These are phyloP conservation scores for Cercospora janseana DNA, from an alignment of 2,329 filamentous ascomycete genomes.

Conservation along the genomic window DNA sequence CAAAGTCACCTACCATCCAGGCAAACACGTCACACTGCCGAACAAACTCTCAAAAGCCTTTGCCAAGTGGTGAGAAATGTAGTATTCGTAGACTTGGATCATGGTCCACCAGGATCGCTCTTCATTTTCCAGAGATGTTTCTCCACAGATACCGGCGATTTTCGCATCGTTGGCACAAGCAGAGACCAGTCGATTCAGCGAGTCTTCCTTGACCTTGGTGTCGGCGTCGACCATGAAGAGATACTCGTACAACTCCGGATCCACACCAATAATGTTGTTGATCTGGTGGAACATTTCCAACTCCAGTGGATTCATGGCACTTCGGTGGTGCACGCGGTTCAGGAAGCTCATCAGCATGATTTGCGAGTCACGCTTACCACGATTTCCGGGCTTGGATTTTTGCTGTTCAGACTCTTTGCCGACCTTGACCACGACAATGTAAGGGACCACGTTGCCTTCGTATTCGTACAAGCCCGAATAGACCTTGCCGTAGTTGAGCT, in stretches of 20 bases:
- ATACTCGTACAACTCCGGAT: constrained; percentile 96
- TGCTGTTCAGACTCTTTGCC: constrained; percentile 92
- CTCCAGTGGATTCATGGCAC: constrained; percentile 92
- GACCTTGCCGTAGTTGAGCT: constrained; percentile 97
- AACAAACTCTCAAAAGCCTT: constrained; percentile 98
- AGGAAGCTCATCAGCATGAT: constrained; percentile 95
- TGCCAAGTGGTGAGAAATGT: constrained; percentile 93
- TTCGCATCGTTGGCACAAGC: constrained; percentile 91
- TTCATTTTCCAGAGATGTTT: constrained; percentile 94
- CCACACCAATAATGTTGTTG: constrained; percentile 98
- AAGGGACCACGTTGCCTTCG: constrained; percentile 96
- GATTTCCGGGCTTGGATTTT: constrained; percentile 92
- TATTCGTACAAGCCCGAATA: constrained; percentile 97
- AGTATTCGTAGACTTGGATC: constrained; percentile 99
- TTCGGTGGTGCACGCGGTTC: constrained; percentile 91
- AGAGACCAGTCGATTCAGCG: constrained; percentile 86
- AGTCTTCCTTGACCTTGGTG: constrained; percentile 88
- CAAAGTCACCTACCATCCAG: constrained; percentile 79
- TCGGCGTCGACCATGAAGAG: constrained; percentile 97
- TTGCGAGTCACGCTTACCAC: constrained; percentile 97
- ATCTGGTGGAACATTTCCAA: constrained; percentile 99
- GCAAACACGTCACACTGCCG: constrained; percentile 96
- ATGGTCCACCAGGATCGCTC: constrained; percentile 97
- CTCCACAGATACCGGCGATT: constrained; percentile 95
- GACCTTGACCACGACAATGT: constrained; percentile 92